These are phyloP conservation scores for Pythium sp. DNA, from an alignment of 352 stramenopile species.

Conservation along the genomic window DNA sequence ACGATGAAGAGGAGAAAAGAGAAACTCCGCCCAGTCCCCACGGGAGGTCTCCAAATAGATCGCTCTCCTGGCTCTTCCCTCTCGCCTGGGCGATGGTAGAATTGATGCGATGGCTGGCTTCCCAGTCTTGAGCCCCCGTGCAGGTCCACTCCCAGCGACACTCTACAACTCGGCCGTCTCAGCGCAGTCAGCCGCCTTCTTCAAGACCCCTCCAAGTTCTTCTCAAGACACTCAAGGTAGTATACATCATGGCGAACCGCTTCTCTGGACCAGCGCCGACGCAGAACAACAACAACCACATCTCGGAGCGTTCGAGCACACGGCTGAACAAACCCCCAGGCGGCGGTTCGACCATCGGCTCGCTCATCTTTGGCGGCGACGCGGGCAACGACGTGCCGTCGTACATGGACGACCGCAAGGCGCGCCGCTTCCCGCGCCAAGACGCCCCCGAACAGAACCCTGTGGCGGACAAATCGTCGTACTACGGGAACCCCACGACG, in stretches of 20 bases:
- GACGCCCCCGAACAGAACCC: constrained; percentile 34
- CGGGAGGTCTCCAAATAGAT: constrained; percentile 7
- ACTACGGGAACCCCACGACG: constrained; percentile 36
- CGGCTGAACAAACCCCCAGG: constrained; percentile 45
- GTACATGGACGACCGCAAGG: constrained; percentile 56
- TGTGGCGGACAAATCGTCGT: constrained; percentile 40
- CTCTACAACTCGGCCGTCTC: constrained; percentile 11
- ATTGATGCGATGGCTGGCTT: background rate
- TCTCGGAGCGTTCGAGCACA: constrained; percentile 42
- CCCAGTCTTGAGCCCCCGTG: background rate
- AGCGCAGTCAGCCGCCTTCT: background rate
- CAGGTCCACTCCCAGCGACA: background rate
- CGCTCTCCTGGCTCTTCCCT: constrained; percentile 7
- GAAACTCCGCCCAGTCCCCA: background rate
- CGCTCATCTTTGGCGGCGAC: constrained; percentile 41
- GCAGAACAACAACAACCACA: constrained; percentile 52
- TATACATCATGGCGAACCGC: constrained; percentile 23
- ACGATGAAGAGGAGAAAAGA: background rate
- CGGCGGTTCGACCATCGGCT: constrained; percentile 42
- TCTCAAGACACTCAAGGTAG: background rate
- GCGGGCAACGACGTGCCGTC: constrained; percentile 26
- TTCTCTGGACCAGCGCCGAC: constrained; percentile 18
- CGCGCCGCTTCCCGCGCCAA: constrained; percentile 32
- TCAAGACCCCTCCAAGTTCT: background rate
- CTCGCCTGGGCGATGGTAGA: background rate